Evolutionary conservation across 2,329 filamentous ascomycete species (phyloP), one percentile per base, ranked within the genome.

Genomic region (Venturia nashicola): DNA sequence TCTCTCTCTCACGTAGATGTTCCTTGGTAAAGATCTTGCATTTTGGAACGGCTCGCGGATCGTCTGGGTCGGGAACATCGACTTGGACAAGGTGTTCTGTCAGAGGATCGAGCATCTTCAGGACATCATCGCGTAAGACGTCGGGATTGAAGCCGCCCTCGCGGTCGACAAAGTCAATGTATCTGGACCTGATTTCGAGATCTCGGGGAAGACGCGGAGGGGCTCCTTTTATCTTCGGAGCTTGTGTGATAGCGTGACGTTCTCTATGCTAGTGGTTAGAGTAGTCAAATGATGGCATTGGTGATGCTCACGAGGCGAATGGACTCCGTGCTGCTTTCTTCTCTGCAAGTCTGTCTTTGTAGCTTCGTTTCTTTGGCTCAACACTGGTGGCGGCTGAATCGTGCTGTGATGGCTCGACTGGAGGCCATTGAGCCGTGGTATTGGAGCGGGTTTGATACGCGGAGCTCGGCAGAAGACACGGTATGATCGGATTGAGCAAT

Each of bases 71-170:
- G 5, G 51, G 20, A 8, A 16, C 8, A 18, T 44, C 40, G 62
- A 64, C 42, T 55, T 55, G 36, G n/a, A 64, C 39, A 16, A 64
- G 57, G 18, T 64, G 46, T 54, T 64, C 62, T 16, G 14, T 57
- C 18, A 14, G 32, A 23, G 51, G 51, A 51, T 64, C 42, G 23
- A 64, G 23, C 9, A 23, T 27, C n/a, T n/a, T n/a, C 18, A 64
- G 55, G 14, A 64, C 62, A 18, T 64, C 62, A 12, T 34, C 23
- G 5, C 27, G 34, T 11, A n/a, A 27, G 12, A 64, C 51, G 4
- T 32, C 4, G 11, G 14, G 20, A n/a, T 60, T 23, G 43, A 42
- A 64, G 2, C 11, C 1, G 39, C 62, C 39, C n/a, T 60, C 39
- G 5, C 62, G 36, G 34, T 64, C 62, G 16, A 64, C 36, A n/a